These are phyloP conservation scores for Gillenia trifoliata DNA, from an alignment of 306 rosid genomes.

Conservation along the genomic window DNA sequence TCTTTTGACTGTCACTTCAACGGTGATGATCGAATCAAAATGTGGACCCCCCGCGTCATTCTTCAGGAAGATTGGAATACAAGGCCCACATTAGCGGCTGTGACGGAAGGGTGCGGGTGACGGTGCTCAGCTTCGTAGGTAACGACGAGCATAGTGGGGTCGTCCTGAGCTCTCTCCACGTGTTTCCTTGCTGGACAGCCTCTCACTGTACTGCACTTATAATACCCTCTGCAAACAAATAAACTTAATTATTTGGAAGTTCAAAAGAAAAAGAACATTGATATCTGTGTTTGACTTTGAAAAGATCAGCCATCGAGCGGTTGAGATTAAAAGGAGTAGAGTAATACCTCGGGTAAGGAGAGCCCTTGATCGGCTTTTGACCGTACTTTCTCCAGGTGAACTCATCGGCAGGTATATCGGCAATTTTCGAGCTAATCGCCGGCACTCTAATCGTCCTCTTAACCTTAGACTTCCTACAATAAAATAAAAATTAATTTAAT, in stretches of 20 bases:
- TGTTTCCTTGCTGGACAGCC: conserved; percentile 88
- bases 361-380: conserved; percentile 82
- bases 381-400: conserved; percentile 82
- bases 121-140: conserved; percentile 49
- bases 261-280: neutral
- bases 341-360: conserved; percentile 65
- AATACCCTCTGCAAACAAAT: conserved; percentile 51
- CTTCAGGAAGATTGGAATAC: neutral
- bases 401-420: conserved; percentile 74
- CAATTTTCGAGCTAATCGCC: conserved; percentile 58
- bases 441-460: conserved; percentile 55
- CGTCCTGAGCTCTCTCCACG: conserved; percentile 61
- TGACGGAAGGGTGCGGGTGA: conserved; percentile 20
- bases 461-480: conserved; percentile 46
- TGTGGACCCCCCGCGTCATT: neutral
- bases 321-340: neutral
- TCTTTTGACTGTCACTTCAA: neutral
- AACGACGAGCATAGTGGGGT: conserved; percentile 41
- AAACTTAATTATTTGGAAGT: neutral
- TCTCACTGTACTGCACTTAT: conserved; percentile 67
- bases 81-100: neutral
- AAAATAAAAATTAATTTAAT: neutral
- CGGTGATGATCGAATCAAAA: neutral
- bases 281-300: conserved; percentile 21
- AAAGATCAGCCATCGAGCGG: neutral